Base-by-base conservation (phyloP, 1,139 yeast species). In the Hansenula lynferdii region DNA sequence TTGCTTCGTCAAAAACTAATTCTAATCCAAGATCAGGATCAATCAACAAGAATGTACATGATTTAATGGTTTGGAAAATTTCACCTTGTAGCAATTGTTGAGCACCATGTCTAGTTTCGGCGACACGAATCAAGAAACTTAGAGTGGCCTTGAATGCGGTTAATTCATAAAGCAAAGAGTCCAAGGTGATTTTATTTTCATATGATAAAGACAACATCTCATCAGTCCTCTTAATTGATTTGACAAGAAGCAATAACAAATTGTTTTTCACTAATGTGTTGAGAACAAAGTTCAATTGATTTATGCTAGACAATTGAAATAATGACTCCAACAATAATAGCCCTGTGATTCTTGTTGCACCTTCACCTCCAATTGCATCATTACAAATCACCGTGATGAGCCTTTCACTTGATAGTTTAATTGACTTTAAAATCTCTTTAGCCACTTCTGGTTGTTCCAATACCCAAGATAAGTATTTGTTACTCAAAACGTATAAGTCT, bases 11-110 rank as follows among this genome's bases (percentile, higher is more conserved):
- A 36, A 71, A 60, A 16, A 56, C 51, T 20, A 72, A 49, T 29
- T 72, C 76, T 36, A 85, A 60, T 0, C 95, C 96, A 34, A 86
- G 65, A 54, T 87, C 96, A 0, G 95, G 92, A 56, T 89, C 96
- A 35, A 82, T 69, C 32, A 68, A 59, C 38, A 87, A 63, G 49
- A 86, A 75, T 25, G 65, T 64, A 34, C 85, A 76, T 22, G 74
- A 68, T 43, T 69, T 73, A 40, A 89, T 68, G 1, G 78, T 69
- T 23, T 77, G 70, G 57, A 87, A 82, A 10, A 83, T 60, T 38
- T 85, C 95, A 54, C 84, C 75, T 53, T 86, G 90, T 22, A 87
- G 64, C 42, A 90, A 64, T 42, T 81, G 82, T 41, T 77, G 75
- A 0, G 97, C 87, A 2, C 98, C 97, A 8, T 60, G 56, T 46